Base-by-base conservation (phyloP, 768 basidiomycete genomes). In the Asterophora lycoperdoides region DNA sequence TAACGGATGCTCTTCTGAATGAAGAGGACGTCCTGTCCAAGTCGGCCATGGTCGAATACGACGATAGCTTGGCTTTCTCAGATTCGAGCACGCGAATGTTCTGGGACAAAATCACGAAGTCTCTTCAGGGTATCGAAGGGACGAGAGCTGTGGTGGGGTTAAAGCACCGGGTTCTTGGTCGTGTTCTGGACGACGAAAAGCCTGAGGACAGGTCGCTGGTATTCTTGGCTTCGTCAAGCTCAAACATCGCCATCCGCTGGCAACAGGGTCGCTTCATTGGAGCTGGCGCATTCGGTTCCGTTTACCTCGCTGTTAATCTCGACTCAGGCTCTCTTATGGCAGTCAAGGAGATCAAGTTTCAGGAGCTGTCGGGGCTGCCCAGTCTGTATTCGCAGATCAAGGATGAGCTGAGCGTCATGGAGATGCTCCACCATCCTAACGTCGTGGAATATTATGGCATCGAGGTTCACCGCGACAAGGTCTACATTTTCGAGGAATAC, bases 371-470 rank as follows among this genome's bases (percentile, higher is more conserved):
- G 5, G 91, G 90, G 15, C 70, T 92, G 44, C 89, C 94, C 3
- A 90, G 82, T 53, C 76, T 98, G 20, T 91, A 92, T 69, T 78
- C 89, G 44, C 90, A 94, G 62, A 96, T 98, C 68, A 87, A 83
- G 64, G 93, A 98, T 64, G 96, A 99, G 68, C 82, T 96, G 47
- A 85, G 82, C 56, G 93, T 99, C 48, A 99, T 99, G 96, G 92
- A 94, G 66, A 86, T 98, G 82, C 77, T 98, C 19, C 89, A 91
- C 53, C 96, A 99, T 68, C 91, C 91, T 18, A 98, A 98, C 60
- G 89, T 98, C 35, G 96, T 98, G 44, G 93, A 97, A 67, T 99
- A 97, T 66, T 96, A 96, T 60, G 96, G 96, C 26, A 94, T 99
- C 57, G 96, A 99, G 68, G 95, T 98, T 2, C 95, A 97, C 64